These are phyloP conservation scores for Sphagnum contortum DNA, from an alignment of 225 moss, liverwort and hornwort genomes.

Conservation along the genomic window DNA sequence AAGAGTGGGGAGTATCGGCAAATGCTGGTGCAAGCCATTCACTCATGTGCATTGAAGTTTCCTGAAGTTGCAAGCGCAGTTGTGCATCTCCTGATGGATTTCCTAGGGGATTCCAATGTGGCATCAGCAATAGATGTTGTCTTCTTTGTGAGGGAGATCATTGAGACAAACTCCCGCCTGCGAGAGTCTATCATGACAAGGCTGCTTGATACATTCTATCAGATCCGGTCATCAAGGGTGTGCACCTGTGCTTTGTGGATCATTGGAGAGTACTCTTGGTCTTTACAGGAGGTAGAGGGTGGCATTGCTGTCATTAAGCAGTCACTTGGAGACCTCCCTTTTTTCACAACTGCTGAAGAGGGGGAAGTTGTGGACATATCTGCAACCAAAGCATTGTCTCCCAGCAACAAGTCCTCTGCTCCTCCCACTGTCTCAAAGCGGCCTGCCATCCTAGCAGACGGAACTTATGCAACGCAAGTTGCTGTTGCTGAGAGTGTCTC, in stretches of 20 bases:
- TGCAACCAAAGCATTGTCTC: slow-evolving; percentile 14
- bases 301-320: slow-evolving; percentile 78
- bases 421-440: slow-evolving; percentile 83
- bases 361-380: slow-evolving; percentile 36
- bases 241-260: slow-evolving; percentile 96
- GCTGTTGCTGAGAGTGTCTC: slow-evolving; percentile 69
- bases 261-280: slow-evolving; percentile 89
- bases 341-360: slow-evolving; percentile 66
- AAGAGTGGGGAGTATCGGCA: slow-evolving; percentile 96
- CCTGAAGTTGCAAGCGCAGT: slow-evolving; percentile 94
- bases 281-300: slow-evolving; percentile 64
- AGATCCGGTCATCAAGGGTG: slow-evolving; percentile 90
- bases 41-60: slow-evolving; percentile 83
- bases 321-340: slow-evolving; percentile 83
- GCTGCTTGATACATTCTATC: slow-evolving; percentile 81
- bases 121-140: slow-evolving; percentile 93
- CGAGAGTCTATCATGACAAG: slow-evolving; percentile 78
- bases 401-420: slow-evolving; percentile 31
- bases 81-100: slow-evolving; percentile 92
- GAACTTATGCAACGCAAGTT: slow-evolving; percentile 93
- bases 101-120: slow-evolving; percentile 82
- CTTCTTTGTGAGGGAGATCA: slow-evolving; percentile 93
- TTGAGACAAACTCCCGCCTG: slow-evolving; percentile 79
- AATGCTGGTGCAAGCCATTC: slow-evolving; percentile 97
- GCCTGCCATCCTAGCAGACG: slow-evolving; percentile 90